Conservation (phyloP, 2,329 filamentous ascomycete species). For the Clarireedia sp. region DNA sequence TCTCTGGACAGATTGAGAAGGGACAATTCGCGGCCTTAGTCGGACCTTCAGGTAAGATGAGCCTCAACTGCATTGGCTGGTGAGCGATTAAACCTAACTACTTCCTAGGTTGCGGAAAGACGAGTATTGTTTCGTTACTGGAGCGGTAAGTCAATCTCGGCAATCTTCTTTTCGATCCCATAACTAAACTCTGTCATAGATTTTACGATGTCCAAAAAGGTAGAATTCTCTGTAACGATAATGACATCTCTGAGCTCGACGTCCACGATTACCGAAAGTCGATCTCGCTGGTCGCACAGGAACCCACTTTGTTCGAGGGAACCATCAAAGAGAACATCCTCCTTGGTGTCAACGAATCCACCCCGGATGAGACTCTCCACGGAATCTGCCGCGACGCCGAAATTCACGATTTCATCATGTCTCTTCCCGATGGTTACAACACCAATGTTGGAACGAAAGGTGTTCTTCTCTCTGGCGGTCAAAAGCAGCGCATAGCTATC, state of each 20-base stretch:
- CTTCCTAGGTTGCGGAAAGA: slow-evolving; percentile 31
- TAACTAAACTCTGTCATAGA: slow-evolving; percentile 26
- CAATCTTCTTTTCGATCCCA: neutral
- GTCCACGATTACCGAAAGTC: slow-evolving; percentile 54
- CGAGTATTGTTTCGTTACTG: slow-evolving; percentile 57
- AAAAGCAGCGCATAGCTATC: slow-evolving; percentile 48
- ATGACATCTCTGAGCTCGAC: slow-evolving; percentile 50
- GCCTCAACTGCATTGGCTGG: no score
- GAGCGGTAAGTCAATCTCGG: slow-evolving; percentile 36
- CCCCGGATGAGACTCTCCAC: slow-evolving; percentile 34
- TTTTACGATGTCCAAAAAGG: slow-evolving; percentile 65
- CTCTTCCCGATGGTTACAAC: slow-evolving; percentile 37
- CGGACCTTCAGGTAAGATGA: slow-evolving; percentile 42
- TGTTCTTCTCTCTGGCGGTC: slow-evolving; percentile 39
- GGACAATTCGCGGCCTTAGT: slow-evolving; percentile 45
- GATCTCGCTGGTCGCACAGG: slow-evolving; percentile 66
- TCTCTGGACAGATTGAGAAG: slow-evolving; percentile 29
- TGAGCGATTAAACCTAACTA: no score
- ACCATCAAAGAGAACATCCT: slow-evolving; percentile 63
- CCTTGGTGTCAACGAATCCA: slow-evolving; percentile 45
- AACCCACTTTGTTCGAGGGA: slow-evolving; percentile 56
- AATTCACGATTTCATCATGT: slow-evolving; percentile 34
- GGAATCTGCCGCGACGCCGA: slow-evolving; percentile 43
- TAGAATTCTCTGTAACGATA: slow-evolving; percentile 54
- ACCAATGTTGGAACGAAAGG: neutral